These are phyloP conservation scores for Chara braunii DNA, from an alignment of 139 green algal species.

Conservation along the genomic window DNA sequence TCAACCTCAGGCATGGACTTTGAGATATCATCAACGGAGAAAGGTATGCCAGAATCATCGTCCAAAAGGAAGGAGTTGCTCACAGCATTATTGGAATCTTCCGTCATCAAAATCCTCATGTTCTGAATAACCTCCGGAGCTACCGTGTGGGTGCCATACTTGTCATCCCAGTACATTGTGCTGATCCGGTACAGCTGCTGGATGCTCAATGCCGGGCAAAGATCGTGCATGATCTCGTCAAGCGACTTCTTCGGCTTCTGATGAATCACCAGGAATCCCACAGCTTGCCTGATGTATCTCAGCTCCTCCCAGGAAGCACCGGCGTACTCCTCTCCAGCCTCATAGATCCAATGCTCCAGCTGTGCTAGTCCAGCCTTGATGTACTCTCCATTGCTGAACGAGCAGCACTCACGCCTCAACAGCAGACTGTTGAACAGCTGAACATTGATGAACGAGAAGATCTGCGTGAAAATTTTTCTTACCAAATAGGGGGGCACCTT, in stretches of 20 bases:
- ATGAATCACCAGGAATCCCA: slow-evolving; percentile 89
- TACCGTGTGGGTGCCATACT: slow-evolving; percentile 96
- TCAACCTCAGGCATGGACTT: slow-evolving; percentile 23
- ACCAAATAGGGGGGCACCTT: slow-evolving; percentile 84
- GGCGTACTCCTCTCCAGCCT: slow-evolving; percentile 58
- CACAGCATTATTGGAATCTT: slow-evolving; percentile 50
- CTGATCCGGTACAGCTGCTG: slow-evolving; percentile 98
- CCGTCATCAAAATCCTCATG: slow-evolving; percentile 87
- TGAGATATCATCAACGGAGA: slow-evolving; percentile 46
- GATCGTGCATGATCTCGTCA: slow-evolving; percentile 89
- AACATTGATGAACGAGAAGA: slow-evolving; percentile 96
- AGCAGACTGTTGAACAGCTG: slow-evolving; percentile 97
- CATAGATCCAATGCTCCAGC: slow-evolving; percentile 88
- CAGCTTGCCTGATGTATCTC: slow-evolving; percentile 85
- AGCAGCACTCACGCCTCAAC: slow-evolving; percentile 97
- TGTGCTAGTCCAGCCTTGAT: slow-evolving; percentile 89
- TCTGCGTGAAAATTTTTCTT: slow-evolving; percentile 52
- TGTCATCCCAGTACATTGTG: slow-evolving; percentile 92
- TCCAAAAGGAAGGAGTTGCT: slow-evolving; percentile 95
- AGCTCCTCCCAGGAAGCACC: slow-evolving; percentile 89
- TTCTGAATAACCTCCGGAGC: slow-evolving; percentile 49
- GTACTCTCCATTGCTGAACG: slow-evolving; percentile 98
- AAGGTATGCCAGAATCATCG: slow-evolving; percentile 73
- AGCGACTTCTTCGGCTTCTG: slow-evolving; percentile 95
- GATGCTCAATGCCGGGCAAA: slow-evolving; percentile 83